Evolutionary conservation across 768 basidiomycete species (phyloP).

Genomic region (Tulasnella sp.): DNA sequence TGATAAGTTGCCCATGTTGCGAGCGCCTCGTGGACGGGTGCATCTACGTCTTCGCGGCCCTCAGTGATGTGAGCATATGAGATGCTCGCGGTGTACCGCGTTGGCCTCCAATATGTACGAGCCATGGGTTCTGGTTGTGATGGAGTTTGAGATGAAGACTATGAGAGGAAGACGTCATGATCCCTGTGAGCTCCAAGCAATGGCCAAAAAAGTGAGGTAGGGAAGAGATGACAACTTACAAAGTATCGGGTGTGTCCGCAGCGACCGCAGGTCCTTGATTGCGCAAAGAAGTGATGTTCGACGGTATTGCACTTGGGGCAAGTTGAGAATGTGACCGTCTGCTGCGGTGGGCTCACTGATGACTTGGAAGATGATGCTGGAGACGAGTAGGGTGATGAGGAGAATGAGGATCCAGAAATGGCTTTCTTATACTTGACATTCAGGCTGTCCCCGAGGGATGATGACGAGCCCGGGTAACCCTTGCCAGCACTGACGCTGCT

Average conservation of each 20-base stretch:
- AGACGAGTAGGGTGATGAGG: slow-evolving; percentile 6
- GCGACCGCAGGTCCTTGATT: slow-evolving; percentile 8
- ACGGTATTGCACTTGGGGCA: slow-evolving; percentile 12
- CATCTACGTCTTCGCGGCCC: slow-evolving; percentile 10
- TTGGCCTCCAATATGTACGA: slow-evolving; percentile 13
- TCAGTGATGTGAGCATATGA: slow-evolving; percentile 10
- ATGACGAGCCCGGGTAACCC: no score
- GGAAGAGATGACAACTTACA: not conserved
- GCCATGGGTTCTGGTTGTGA: not conserved
- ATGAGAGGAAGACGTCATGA: no score
- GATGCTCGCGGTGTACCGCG: not conserved
- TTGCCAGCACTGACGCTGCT: no score
- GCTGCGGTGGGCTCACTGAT: not conserved
- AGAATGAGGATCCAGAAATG: not conserved
- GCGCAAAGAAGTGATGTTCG: slow-evolving; percentile 7
- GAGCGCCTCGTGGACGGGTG: slow-evolving; percentile 1
- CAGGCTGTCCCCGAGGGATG: no score
- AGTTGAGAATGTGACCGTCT: slow-evolving; percentile 12
- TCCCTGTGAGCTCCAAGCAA: no score
- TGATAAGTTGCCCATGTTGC: slow-evolving; percentile 4
- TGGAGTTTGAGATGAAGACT: not conserved
- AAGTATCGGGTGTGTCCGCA: slow-evolving; percentile 10
- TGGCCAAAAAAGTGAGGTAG: not conserved
- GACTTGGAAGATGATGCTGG: not conserved
- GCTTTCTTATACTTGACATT: no score